These are phyloP conservation scores for Phytophthora litchii DNA, from an alignment of 352 stramenopile genomes.

Conservation along the genomic window DNA sequence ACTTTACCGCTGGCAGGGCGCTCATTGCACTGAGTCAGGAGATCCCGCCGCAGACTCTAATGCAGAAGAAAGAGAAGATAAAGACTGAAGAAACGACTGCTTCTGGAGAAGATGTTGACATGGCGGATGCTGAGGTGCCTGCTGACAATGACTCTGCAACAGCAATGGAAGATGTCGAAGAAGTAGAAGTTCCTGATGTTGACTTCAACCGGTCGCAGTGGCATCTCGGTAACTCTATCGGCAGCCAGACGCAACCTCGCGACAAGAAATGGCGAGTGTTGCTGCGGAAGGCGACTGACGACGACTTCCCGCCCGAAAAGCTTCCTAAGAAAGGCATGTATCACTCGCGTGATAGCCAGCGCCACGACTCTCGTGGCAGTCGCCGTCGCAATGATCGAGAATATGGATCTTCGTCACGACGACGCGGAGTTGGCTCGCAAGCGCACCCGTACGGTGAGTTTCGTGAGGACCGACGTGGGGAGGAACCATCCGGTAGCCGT, in stretches of 20 bases:
- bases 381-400: constrained; percentile 34
- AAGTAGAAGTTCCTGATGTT: constrained; percentile 53
- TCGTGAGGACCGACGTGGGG: constrained; percentile 38
- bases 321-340: constrained; percentile 64
- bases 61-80: constrained; percentile 37
- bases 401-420: constrained; percentile 41
- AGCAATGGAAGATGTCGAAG: constrained; percentile 33
- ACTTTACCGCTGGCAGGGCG: constrained; percentile 67
- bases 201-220: constrained; percentile 72
- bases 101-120: constrained; percentile 57
- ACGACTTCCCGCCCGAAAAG: constrained; percentile 86
- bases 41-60: constrained; percentile 55
- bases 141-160: constrained; percentile 25
- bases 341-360: constrained; percentile 56
- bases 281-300: constrained; percentile 68
- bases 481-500: constrained; percentile 22
- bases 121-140: constrained; percentile 43
- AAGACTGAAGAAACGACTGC: constrained; percentile 10
- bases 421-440: constrained; percentile 22
- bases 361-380: constrained; percentile 19
- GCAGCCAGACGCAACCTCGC: constrained; percentile 51
- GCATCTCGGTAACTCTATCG: constrained; percentile 58
- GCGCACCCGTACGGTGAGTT: constrained; percentile 54
- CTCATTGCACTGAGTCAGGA: constrained; percentile 62
- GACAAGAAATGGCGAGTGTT: constrained; percentile 77